These are phyloP conservation scores for Xylaria castorea DNA, from an alignment of 495 filamentous ascomycete genomes.

Conservation along the genomic window DNA sequence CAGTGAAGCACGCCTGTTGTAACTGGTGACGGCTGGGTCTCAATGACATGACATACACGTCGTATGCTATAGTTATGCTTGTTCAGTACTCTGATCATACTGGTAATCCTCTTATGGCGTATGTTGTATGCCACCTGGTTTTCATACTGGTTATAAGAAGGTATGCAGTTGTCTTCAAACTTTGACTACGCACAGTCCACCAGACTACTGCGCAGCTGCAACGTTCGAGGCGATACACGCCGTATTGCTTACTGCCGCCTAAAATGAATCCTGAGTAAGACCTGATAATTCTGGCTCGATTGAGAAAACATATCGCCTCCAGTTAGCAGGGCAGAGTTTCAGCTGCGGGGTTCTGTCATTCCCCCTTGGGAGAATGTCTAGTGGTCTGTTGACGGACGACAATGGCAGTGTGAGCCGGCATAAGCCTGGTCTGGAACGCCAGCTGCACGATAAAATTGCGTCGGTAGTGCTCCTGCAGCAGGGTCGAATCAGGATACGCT, in stretches of 20 bases:
- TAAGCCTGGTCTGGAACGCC: constrained; percentile 25
- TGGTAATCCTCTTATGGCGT: neutral
- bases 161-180: neutral
- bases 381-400: neutral
- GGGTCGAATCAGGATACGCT: constrained; percentile 17
- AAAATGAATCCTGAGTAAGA: constrained; percentile 15
- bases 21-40: neutral
- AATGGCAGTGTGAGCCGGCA: constrained; percentile 13
- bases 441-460: constrained; percentile 25
- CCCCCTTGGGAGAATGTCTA: constrained; percentile 1
- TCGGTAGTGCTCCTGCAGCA: constrained; percentile 24
- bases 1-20: neutral
- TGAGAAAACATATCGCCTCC: constrained; percentile 18
- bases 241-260: constrained; percentile 22
- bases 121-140: neutral
- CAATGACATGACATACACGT: neutral
- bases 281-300: constrained; percentile 20
- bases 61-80: neutral
- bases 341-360: constrained; percentile 23
- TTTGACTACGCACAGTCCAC: neutral
- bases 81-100: neutral
- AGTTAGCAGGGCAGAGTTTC: constrained; percentile 19
- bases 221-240: constrained; percentile 10
- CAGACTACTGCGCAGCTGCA: neutral
- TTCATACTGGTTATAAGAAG: neutral